Evolutionary conservation across 169 alveolate genomes (phyloP).

Genomic region (Blepharisma undulans): DNA sequence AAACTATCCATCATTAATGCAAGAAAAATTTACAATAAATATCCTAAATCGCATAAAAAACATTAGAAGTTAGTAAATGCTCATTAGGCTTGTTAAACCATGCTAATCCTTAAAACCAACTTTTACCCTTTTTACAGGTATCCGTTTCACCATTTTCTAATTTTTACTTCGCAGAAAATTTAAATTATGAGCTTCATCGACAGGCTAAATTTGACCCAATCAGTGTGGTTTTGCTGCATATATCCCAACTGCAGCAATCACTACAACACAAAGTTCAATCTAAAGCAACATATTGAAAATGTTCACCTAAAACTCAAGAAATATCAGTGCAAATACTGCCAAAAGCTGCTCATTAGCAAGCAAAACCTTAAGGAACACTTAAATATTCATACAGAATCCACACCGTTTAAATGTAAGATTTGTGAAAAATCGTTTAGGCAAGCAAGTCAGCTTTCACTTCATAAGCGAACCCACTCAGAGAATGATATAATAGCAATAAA

Average conservation of each 20-base stretch:
- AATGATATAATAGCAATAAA: not conserved
- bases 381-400: not conserved
- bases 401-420: not conserved
- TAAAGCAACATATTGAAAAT: constrained; percentile 15
- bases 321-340: constrained; percentile 15
- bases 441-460: constrained; percentile 36
- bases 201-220: not conserved
- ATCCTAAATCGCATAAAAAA: too few species aligned
- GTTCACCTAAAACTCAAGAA: not conserved
- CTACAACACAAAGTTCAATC: constrained; percentile 9
- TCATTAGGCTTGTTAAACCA: not conserved
- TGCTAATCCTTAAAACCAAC: not conserved
- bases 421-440: constrained; percentile 11
- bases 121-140: not conserved
- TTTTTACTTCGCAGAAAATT: not conserved
- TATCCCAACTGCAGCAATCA: constrained; percentile 13
- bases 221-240: constrained; percentile 22
- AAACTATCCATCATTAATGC: not conserved
- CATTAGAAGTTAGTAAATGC: not conserved
- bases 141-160: not conserved
- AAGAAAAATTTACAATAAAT: not conserved
- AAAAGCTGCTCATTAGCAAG: not conserved
- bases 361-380: constrained; percentile 33
- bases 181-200: not conserved
- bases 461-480: constrained; percentile 20